phyloP scores from a whole-genome alignment of 1,284 basidiomycete genomes.

The Apiotrichum laibachii region DNA sequence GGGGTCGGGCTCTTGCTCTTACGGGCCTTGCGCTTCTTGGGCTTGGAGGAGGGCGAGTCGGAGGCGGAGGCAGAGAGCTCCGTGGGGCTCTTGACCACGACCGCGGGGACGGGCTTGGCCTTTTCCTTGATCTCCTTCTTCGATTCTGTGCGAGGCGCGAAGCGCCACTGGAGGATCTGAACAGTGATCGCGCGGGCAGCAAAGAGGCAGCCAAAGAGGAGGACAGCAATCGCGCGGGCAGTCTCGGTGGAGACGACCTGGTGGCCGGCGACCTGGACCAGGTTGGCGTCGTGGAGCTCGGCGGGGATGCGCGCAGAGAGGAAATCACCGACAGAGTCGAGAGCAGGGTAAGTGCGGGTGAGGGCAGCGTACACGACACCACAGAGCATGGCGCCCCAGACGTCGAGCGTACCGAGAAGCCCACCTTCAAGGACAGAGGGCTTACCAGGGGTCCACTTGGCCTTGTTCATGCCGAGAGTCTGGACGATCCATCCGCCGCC shows the following conservation, averaged over 20 bases:
- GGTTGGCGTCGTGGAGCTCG: slow-evolving; percentile 15
- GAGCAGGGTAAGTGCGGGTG: slow-evolving; percentile 9
- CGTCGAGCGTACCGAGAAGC: slow-evolving; percentile 35
- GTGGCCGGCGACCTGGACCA: slow-evolving; percentile 2
- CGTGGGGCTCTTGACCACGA: slow-evolving; percentile 24
- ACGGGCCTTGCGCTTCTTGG: slow-evolving; percentile 10
- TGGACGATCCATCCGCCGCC: slow-evolving; percentile 40
- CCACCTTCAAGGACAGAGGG: slow-evolving; percentile 37
- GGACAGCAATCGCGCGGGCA: slow-evolving; percentile 32
- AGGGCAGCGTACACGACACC: slow-evolving; percentile 30
- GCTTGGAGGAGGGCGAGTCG: not conserved
- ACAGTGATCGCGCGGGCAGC: slow-evolving; percentile 28
- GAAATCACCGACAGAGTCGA: slow-evolving; percentile 14
- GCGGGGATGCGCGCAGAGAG: slow-evolving; percentile 20
- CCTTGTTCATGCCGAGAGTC: slow-evolving; percentile 28
- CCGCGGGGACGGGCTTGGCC: not conserved
- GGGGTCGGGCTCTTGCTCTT: slow-evolving; percentile 13
- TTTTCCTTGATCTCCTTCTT: not conserved
- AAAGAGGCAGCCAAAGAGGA: slow-evolving; percentile 32
- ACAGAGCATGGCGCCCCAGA: slow-evolving; percentile 34
- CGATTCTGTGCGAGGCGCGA: not conserved
- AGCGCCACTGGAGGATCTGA: slow-evolving; percentile 11
- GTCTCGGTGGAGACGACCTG: slow-evolving; percentile 10
- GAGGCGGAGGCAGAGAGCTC: slow-evolving; percentile 18
- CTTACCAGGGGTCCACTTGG: slow-evolving; percentile 30